Percentiles rank a stretch among this genome's conserved stretches.
phyloP scores from a whole-genome alignment of 2,329 filamentous ascomycete genomes.

The Verticillium tricorpus region DNA sequence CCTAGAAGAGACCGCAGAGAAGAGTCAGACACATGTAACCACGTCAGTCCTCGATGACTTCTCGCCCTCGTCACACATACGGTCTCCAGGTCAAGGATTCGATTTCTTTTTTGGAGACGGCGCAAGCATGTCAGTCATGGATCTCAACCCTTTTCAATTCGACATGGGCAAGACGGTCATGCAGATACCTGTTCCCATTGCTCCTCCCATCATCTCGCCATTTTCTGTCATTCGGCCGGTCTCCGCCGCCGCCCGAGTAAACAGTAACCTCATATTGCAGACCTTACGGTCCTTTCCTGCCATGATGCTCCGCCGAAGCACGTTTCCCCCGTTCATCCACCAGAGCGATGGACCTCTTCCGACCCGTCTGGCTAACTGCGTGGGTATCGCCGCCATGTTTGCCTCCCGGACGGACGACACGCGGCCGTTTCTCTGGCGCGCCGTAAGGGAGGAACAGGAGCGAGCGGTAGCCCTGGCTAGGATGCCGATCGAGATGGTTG shows the following conservation, averaged over 20 bases:
- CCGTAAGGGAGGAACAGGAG: slow-evolving; percentile 6
- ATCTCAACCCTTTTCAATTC: not conserved
- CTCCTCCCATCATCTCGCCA: not conserved
- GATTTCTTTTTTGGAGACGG: not conserved
- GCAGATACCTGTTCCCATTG: not conserved
- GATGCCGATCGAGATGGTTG: no score
- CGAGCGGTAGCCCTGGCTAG: not conserved
- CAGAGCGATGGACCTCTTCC: slow-evolving; percentile 5
- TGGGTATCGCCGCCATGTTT: slow-evolving; percentile 7
- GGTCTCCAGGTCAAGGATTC: not conserved
- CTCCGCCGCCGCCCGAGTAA: not conserved
- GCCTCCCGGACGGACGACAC: slow-evolving; percentile 5
- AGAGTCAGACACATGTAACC: not conserved
- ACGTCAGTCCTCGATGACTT: not conserved
- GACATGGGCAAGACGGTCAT: not conserved
- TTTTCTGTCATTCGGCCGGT: not conserved
- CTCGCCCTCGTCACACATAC: not conserved
- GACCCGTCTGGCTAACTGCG: slow-evolving; percentile 6
- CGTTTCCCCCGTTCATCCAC: slow-evolving; percentile 11
- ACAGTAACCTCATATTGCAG: slow-evolving; percentile 1
- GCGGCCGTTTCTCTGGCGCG: slow-evolving; percentile 4
- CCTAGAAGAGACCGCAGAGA: not conserved
- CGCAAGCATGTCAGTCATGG: not conserved
- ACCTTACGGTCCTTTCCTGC: slow-evolving; percentile 4
- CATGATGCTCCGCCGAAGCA: slow-evolving; percentile 10